Evolutionary conservation across 768 basidiomycete species (phyloP).

Genomic region (Dictyophora rubrovolvata): DNA sequence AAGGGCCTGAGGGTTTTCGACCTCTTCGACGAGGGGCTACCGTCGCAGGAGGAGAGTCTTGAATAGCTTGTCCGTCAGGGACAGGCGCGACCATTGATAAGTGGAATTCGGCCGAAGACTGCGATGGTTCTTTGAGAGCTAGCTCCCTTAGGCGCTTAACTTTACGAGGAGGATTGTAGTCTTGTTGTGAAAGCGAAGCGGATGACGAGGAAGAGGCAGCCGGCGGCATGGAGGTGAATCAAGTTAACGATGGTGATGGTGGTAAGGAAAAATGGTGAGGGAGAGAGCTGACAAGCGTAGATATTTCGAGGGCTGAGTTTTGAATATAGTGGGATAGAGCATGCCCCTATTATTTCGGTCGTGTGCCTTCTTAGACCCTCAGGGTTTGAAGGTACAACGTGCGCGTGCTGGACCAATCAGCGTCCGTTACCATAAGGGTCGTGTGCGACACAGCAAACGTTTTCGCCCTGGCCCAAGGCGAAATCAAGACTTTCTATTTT

Average conservation of each 20-base stretch:
- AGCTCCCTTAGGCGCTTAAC: constrained; percentile 30
- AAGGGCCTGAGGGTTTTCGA: constrained; percentile 49
- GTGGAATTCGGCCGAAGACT: neutral
- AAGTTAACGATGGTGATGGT: neutral
- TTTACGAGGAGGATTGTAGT: constrained; percentile 33
- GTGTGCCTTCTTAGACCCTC: neutral
- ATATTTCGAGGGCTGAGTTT: too few species aligned
- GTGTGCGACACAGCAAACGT: neutral
- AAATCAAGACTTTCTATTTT: neutral
- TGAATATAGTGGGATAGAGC: neutral
- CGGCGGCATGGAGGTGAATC: neutral
- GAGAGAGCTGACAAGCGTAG: neutral
- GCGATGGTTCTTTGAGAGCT: neutral
- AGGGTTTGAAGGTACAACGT: neutral
- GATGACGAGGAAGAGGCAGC: neutral
- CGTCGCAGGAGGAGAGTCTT: constrained; percentile 1
- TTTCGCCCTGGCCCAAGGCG: neutral
- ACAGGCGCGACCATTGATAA: neutral
- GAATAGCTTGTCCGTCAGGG: neutral
- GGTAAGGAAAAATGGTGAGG: neutral
- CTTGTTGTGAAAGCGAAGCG: neutral
- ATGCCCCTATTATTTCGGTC: neutral
- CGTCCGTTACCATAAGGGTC: neutral
- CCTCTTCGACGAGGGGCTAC: constrained; percentile 50
- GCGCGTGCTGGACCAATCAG: neutral